Conservation (phyloP, 1,139 yeast genomes). For the Candida tetrigidarum region DNA sequence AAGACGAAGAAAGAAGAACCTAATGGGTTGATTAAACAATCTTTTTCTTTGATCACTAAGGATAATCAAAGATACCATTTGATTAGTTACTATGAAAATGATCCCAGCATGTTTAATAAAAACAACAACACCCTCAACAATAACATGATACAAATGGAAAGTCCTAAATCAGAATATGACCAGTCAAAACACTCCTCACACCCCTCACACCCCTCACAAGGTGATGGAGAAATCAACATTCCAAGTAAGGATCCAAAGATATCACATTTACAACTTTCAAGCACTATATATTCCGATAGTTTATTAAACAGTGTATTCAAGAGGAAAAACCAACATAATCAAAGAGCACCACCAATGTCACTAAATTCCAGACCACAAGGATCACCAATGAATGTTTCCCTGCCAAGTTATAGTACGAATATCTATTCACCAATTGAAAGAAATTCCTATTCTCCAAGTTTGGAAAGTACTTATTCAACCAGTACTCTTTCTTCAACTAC, state of each 20-base stretch:
- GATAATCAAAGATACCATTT: constrained; percentile 57
- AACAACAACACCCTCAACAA: constrained; percentile 1
- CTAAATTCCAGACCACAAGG: constrained; percentile 1
- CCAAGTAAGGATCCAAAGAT: constrained; percentile 26
- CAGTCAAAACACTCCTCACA: constrained; percentile 14
- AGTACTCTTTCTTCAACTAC: not conserved
- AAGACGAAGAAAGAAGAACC: constrained; percentile 19
- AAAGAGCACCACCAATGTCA: not conserved
- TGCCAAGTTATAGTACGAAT: not conserved
- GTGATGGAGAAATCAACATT: constrained; percentile 6
- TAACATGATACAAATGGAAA: not conserved
- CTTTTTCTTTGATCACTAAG: constrained; percentile 55
- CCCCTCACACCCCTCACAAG: too few species aligned
- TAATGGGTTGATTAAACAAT: constrained; percentile 58
- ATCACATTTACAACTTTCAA: constrained; percentile 23
- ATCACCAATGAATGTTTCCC: not conserved
- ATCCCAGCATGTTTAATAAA: constrained; percentile 16
- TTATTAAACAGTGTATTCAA: constrained; percentile 15
- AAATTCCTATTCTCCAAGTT: not conserved
- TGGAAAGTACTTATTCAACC: constrained; percentile 3
- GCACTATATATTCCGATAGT: constrained; percentile 25
- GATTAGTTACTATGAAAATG: constrained; percentile 49
- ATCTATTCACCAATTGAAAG: constrained; percentile 6
- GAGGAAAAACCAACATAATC: constrained; percentile 9
- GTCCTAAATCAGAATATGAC: constrained; percentile 10